phyloP scores from a whole-genome alignment of 805 yeast genomes.

The Scheffersomyces coipomensis region DNA sequence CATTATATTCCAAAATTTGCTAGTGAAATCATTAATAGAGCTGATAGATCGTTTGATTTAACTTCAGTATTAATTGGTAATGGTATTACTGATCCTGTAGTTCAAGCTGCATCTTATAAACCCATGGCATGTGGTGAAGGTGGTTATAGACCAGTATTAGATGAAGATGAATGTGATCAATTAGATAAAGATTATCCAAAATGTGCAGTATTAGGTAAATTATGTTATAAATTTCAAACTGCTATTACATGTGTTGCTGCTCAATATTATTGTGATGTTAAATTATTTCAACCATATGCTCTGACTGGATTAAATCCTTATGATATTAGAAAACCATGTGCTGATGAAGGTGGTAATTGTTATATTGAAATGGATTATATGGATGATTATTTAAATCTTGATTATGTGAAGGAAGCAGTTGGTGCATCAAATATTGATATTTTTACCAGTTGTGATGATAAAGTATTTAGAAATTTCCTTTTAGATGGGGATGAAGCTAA shows the following conservation, averaged over 20 bases:
- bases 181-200: slow-evolving; percentile 34
- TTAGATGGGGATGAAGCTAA: slow-evolving; percentile 65
- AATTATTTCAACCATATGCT: slow-evolving; percentile 26
- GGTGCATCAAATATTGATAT: slow-evolving; percentile 54
- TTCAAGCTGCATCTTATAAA: slow-evolving; percentile 37
- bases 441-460: slow-evolving; percentile 48
- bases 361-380: slow-evolving; percentile 50
- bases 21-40: slow-evolving; percentile 68
- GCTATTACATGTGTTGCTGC: slow-evolving; percentile 45
- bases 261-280: slow-evolving; percentile 25
- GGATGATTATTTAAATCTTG: slow-evolving; percentile 52
- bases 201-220: slow-evolving; percentile 28
- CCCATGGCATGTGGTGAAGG: slow-evolving; percentile 50
- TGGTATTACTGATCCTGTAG: slow-evolving; percentile 43
- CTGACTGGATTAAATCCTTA: slow-evolving; percentile 62
- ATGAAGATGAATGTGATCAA: slow-evolving; percentile 28
- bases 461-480: slow-evolving; percentile 47
- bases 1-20: slow-evolving; percentile 93
- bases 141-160: slow-evolving; percentile 37
- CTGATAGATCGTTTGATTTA: slow-evolving; percentile 44
- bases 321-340: slow-evolving; percentile 57
- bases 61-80: slow-evolving; percentile 43
- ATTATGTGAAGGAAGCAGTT: slow-evolving; percentile 50
- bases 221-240: slow-evolving; percentile 30
- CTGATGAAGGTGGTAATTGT: slow-evolving; percentile 49